phyloP scores from a whole-genome alignment of 257 asterid species.

The Buddleja alternifolia region DNA sequence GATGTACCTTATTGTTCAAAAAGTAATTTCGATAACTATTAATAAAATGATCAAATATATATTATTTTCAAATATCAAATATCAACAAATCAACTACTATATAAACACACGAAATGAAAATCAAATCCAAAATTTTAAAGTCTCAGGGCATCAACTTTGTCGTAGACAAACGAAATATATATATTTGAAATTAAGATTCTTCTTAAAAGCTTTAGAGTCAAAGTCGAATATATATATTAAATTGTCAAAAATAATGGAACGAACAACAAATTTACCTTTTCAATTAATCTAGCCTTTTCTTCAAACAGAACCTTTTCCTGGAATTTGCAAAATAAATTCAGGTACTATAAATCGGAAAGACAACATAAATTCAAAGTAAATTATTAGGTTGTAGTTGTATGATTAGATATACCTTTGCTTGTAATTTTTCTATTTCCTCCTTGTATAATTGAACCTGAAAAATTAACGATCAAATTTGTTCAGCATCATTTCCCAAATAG shows the following conservation, averaged over 20 bases:
- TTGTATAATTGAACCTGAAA: conserved; percentile 49
- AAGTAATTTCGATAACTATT: not conserved
- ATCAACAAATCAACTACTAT: no score
- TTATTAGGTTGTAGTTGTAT: not conserved
- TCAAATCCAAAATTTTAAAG: no score
- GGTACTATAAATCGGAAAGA: not conserved
- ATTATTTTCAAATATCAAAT: no score
- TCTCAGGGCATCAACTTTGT: no score
- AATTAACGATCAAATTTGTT: not conserved
- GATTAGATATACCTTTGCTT: conserved; percentile 40
- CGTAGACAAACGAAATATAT: no score
- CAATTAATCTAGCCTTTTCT: conserved; percentile 43
- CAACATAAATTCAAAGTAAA: not conserved
- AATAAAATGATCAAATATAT: no score
- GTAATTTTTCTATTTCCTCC: conserved; percentile 42
- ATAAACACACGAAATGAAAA: no score
- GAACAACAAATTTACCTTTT: conserved; percentile 37
- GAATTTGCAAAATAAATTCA: not conserved
- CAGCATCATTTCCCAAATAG: no score
- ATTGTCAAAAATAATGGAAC: not conserved
- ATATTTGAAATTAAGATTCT: no score
- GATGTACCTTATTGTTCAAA: not conserved
- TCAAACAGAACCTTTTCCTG: conserved; percentile 46
- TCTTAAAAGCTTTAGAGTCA: no score
- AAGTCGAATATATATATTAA: not conserved